Percentiles rank a stretch among this genome's conserved stretches.
phyloP scores from a whole-genome alignment of 331 rosid species.

The Dryas integrifolia region DNA sequence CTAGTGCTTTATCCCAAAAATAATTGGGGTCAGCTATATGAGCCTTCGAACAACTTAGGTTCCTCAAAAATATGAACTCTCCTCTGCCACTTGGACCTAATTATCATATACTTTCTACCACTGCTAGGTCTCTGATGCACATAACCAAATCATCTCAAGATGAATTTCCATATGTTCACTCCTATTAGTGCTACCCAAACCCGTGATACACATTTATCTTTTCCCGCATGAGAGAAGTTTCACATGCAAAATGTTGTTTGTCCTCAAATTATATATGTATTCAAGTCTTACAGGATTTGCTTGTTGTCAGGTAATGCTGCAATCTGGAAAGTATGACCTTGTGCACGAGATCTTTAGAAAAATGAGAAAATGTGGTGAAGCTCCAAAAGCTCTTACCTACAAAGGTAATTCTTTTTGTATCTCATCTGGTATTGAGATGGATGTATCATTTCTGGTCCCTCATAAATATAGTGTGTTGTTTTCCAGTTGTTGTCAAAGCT shows the following conservation, averaged over 20 bases:
- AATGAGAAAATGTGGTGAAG: constrained; percentile 69
- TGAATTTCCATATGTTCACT: not conserved
- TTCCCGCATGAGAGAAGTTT: no score
- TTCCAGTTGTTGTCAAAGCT: constrained; percentile 73
- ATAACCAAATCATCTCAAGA: not conserved
- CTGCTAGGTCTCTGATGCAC: not conserved
- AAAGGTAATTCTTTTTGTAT: constrained; percentile 52
- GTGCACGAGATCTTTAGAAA: constrained; percentile 69
- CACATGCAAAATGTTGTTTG: constrained; percentile 26
- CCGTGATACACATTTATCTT: no score
- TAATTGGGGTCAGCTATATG: not conserved
- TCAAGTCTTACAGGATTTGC: constrained; percentile 50
- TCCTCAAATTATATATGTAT: constrained; percentile 33
- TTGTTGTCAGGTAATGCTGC: constrained; percentile 86
- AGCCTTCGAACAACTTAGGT: not conserved
- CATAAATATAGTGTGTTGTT: constrained; percentile 20
- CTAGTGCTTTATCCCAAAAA: not conserved
- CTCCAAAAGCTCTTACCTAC: constrained; percentile 72
- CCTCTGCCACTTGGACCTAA: not conserved
- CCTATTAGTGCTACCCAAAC: not conserved
- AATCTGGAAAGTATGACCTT: constrained; percentile 74
- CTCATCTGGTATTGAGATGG: constrained; percentile 31
- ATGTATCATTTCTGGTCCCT: constrained; percentile 21
- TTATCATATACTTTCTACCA: not conserved
- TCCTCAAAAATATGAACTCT: no score